Percentiles rank a stretch among this genome's conserved stretches.
Evolutionary conservation across 2,329 filamentous ascomycete genomes (phyloP).

Genomic region (Hypomyces perniciosus): DNA sequence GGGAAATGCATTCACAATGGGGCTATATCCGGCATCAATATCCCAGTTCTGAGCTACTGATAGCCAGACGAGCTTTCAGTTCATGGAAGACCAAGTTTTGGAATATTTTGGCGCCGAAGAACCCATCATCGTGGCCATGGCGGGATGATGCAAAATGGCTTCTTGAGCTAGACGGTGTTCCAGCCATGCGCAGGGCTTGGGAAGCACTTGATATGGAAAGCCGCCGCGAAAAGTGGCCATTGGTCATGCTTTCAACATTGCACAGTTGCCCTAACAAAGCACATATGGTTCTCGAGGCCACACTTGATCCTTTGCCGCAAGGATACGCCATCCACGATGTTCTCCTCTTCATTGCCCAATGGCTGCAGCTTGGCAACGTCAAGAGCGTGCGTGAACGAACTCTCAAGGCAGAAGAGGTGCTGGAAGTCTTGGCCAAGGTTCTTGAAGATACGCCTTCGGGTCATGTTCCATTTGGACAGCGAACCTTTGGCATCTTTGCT

Average conservation of each 20-base stretch:
- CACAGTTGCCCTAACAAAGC: conserved; percentile 27
- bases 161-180: conserved; percentile 22
- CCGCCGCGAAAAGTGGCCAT: conserved; percentile 26
- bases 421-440: conserved; percentile 24
- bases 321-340: conserved; percentile 34
- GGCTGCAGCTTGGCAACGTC: conserved; percentile 15
- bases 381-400: conserved; percentile 18
- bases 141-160: conserved; percentile 24
- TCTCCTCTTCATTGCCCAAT: conserved; percentile 26
- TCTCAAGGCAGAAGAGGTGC: conserved; percentile 24
- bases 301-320: conserved; percentile 29
- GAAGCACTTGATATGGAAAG: conserved; percentile 19
- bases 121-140: conserved; percentile 21
- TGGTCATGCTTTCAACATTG: conserved; percentile 32
- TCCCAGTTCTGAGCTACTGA: conserved; percentile 17
- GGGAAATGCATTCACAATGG: conserved; percentile 24
- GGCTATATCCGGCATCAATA: conserved; percentile 26
- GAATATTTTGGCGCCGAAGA: conserved; percentile 15
- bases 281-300: conserved; percentile 31
- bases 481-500: conserved; percentile 30
- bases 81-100: conserved; percentile 25
- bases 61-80: conserved; percentile 20
- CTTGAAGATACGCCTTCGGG: conserved; percentile 24
- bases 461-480: conserved; percentile 33
- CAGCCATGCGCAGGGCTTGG: conserved; percentile 31